These are phyloP conservation scores for Sequoia sempervirens DNA, from an alignment of 75 land plant species.

Conservation along the genomic window DNA sequence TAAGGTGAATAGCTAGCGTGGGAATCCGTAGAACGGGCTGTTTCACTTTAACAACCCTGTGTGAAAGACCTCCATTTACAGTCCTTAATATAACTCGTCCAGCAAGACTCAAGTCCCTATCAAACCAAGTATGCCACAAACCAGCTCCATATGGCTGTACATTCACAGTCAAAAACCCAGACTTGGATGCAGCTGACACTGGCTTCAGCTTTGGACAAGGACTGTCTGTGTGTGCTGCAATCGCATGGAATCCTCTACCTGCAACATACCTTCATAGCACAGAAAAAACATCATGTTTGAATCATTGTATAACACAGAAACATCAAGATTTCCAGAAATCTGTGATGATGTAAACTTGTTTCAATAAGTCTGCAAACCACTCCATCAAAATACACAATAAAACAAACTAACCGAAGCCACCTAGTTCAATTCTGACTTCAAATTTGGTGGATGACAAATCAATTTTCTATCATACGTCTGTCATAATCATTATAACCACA, in stretches of 20 bases:
- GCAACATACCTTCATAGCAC: constrained; percentile 55
- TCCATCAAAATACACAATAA: neutral
- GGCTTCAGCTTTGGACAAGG: constrained; percentile 97
- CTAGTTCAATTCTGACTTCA: neutral
- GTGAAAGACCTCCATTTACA: constrained; percentile 56
- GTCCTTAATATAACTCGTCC: constrained; percentile 76
- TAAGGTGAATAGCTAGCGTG: constrained; percentile 93
- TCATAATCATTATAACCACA: neutral
- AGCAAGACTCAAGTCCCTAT: constrained; percentile 89
- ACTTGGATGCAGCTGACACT: constrained; percentile 64
- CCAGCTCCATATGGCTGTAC: constrained; percentile 98
- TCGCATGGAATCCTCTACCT: constrained; percentile 85
- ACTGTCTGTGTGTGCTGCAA: constrained; percentile 98
- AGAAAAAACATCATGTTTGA: neutral
- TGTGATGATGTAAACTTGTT: neutral
- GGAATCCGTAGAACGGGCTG: constrained; percentile 86
- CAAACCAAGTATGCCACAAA: constrained; percentile 99
- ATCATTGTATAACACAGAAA: neutral
- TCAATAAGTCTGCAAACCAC: neutral
- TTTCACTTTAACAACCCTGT: constrained; percentile 86
- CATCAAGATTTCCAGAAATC: neutral
- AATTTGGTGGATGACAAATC: neutral
- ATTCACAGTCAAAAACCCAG: constrained; percentile 72
- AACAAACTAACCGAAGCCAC: neutral
- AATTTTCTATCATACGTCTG: neutral